phyloP scores from a whole-genome alignment of 768 basidiomycete species.

The Leccinum barrowsii region DNA sequence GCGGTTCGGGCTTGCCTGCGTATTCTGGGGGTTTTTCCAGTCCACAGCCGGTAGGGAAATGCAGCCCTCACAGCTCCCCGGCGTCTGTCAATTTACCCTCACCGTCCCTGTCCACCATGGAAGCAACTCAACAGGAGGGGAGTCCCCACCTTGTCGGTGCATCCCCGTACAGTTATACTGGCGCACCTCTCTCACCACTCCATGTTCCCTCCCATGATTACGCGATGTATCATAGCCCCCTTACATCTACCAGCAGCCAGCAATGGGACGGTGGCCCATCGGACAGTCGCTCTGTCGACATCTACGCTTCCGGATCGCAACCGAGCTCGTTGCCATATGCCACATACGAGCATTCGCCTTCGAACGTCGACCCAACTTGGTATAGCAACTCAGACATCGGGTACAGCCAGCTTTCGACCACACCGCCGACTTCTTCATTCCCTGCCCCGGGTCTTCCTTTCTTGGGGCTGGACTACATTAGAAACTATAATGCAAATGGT shows the following conservation, averaged over 20 bases:
- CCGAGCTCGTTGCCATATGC: constrained; percentile 37
- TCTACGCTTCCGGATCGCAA: constrained; percentile 41
- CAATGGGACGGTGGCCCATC: constrained; percentile 46
- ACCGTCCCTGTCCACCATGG: constrained; percentile 53
- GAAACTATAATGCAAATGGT: constrained; percentile 62
- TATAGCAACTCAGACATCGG: constrained; percentile 34
- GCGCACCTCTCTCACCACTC: constrained; percentile 48
- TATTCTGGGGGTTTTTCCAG: constrained; percentile 58
- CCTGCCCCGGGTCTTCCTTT: constrained; percentile 76
- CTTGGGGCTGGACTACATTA: constrained; percentile 78
- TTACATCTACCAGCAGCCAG: constrained; percentile 23
- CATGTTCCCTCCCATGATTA: constrained; percentile 58
- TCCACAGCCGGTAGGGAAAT: constrained; percentile 43
- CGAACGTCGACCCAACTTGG: constrained; percentile 39
- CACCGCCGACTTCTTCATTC: constrained; percentile 62
- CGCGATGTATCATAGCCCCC: constrained; percentile 33
- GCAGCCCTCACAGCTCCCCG: constrained; percentile 74
- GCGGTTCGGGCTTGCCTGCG: constrained; percentile 37
- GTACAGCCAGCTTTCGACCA: constrained; percentile 47
- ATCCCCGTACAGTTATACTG: constrained; percentile 41
- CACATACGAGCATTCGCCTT: constrained; percentile 42
- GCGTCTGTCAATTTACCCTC: constrained; percentile 71
- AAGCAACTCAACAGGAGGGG: constrained; percentile 46
- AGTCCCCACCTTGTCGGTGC: constrained; percentile 52
- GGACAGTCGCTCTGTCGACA: constrained; percentile 38